Percentiles rank a stretch among this genome's conserved stretches.
These are phyloP conservation scores for Colletotrichum salicis DNA, from an alignment of 2,329 filamentous ascomycete genomes.

Conservation along the genomic window DNA sequence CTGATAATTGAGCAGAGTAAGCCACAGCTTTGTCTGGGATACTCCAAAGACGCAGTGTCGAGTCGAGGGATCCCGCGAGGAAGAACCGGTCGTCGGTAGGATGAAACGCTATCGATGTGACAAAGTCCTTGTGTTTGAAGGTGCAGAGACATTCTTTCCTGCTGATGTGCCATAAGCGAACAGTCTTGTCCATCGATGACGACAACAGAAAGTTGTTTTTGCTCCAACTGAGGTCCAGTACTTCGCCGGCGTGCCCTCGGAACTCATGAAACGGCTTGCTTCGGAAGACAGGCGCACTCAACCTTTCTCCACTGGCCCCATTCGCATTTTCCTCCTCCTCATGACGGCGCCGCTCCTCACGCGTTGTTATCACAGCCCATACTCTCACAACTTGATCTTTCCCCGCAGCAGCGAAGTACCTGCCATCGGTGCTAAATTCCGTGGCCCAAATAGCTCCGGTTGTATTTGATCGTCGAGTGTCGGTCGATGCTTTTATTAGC, in stretches of 20 bases:
- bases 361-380: slow-evolving; percentile 86
- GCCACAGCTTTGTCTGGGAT: slow-evolving; percentile 96
- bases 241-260: slow-evolving; percentile 82
- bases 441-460: slow-evolving; percentile 86
- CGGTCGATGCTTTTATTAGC: slow-evolving; percentile 48
- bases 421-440: slow-evolving; percentile 92
- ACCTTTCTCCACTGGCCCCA: slow-evolving; percentile 66
- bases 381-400: slow-evolving; percentile 87
- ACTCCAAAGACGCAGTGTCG: slow-evolving; percentile 90
- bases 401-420: slow-evolving; percentile 90
- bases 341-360: slow-evolving; percentile 79
- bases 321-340: slow-evolving; percentile 71
- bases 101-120: slow-evolving; percentile 94
- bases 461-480: slow-evolving; percentile 37
- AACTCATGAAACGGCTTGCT: slow-evolving; percentile 83
- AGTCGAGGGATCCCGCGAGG: slow-evolving; percentile 90
- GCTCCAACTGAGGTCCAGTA: slow-evolving; percentile 95
- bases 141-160: slow-evolving; percentile 88
- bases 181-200: slow-evolving; percentile 98
- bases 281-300: slow-evolving; percentile 92
- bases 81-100: slow-evolving; percentile 97
- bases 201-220: slow-evolving; percentile 98
- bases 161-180: slow-evolving; percentile 91
- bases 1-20: slow-evolving; percentile 78
- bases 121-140: slow-evolving; percentile 94